Percentiles rank a stretch among this genome's conserved stretches.
These are phyloP conservation scores for Linanthus parryae DNA, from an alignment of 148 eudicot genomes.

Conservation along the genomic window DNA sequence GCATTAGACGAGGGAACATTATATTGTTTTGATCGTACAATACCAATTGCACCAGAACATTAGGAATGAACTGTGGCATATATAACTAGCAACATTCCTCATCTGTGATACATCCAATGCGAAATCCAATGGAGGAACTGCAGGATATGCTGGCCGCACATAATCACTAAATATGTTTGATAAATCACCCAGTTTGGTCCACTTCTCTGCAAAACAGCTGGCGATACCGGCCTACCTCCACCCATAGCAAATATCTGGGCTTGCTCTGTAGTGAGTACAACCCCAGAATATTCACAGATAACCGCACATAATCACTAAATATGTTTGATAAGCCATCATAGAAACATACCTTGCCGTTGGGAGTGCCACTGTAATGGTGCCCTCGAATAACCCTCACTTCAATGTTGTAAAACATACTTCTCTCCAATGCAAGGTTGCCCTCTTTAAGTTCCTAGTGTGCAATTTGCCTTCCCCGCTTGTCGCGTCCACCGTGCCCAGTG, in stretches of 20 bases:
- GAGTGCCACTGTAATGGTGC: constrained; percentile 46
- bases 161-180: constrained; percentile 50
- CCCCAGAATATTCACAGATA: constrained; percentile 80
- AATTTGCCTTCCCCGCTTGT: constrained; percentile 40
- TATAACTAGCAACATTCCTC: constrained; percentile 86
- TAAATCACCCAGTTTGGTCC: constrained; percentile 91
- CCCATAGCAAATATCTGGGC: constrained; percentile 63
- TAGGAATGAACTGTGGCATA: constrained; percentile 81
- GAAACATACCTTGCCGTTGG: constrained; percentile 62
- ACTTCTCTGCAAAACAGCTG: constrained; percentile 63
- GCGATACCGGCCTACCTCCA: constrained; percentile 74
- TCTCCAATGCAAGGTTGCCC: constrained; percentile 74
- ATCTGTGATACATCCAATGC: constrained; percentile 82
- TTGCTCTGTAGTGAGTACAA: constrained; percentile 71
- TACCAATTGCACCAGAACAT: constrained; percentile 77
- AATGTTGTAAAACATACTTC: constrained; percentile 78
- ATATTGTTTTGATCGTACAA: constrained; percentile 70
- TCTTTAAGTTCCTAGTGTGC: constrained; percentile 60
- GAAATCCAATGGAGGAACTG: constrained; percentile 69
- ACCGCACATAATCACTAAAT: constrained; percentile 50
- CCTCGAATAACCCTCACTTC: constrained; percentile 87
- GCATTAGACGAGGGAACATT: constrained; percentile 74
- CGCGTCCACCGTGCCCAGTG: constrained; percentile 88
- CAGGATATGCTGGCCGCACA: constrained; percentile 51
- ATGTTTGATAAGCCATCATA: constrained; percentile 77